These are phyloP conservation scores for Saccharomyces paradoxus DNA, from an alignment of 805 yeast genomes.

Conservation along the genomic window DNA sequence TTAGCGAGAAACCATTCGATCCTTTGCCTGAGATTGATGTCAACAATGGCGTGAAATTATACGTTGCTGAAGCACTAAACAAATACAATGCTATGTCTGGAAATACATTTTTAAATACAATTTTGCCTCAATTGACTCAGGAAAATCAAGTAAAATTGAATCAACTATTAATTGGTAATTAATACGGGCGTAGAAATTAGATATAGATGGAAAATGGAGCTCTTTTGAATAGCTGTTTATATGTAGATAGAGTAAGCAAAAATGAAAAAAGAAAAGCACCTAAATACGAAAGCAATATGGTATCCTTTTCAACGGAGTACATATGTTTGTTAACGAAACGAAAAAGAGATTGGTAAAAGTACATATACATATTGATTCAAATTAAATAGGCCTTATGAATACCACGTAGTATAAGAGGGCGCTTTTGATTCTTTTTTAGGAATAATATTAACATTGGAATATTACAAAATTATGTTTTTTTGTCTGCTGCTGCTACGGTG, in stretches of 20 bases:
- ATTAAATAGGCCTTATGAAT: background rate
- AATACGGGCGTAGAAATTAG: background rate
- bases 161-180: slow-evolving; percentile 11
- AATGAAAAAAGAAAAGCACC: background rate
- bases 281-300: background rate
- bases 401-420: background rate
- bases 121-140: slow-evolving; percentile 25
- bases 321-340: background rate
- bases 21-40: slow-evolving; percentile 49
- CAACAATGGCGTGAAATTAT: slow-evolving; percentile 20
- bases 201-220: background rate
- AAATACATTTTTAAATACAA: slow-evolving; percentile 8
- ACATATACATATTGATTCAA: background rate
- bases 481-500: background rate
- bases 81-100: slow-evolving; percentile 18
- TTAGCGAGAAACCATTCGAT: slow-evolving; percentile 56
- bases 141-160: slow-evolving; percentile 22
- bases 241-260: slow-evolving; percentile 10
- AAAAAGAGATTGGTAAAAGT: background rate
- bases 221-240: slow-evolving; percentile 1
- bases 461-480: background rate
- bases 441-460: background rate
- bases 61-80: slow-evolving; percentile 16
- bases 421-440: background rate
- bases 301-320: background rate